A percentile compares a stretch with the other conserved stretches of the same genome.
phyloP scores from a whole-genome alignment of 2,329 filamentous ascomycete genomes.

The Bipolaris victoriae region DNA sequence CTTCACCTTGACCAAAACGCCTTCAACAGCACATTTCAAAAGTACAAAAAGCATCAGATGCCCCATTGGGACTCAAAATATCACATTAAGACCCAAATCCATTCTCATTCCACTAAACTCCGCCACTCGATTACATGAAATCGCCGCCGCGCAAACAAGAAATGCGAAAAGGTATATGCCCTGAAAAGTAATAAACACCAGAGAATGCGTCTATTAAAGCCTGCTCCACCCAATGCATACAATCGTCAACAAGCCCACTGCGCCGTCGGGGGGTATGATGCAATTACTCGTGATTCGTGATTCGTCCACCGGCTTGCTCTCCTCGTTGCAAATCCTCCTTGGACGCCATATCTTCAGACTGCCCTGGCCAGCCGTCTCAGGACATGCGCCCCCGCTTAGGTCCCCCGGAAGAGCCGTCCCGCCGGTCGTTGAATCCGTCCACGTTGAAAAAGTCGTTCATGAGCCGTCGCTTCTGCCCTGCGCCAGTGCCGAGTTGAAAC shows the following conservation, averaged over 20 bases:
- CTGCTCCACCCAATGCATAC: constrained; percentile 34
- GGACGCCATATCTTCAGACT: not conserved
- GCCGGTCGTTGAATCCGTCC: constrained; percentile 64
- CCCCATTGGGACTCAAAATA: not conserved
- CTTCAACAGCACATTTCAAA: not conserved
- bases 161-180: constrained; percentile 18
- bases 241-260: constrained; percentile 24
- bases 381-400: constrained; percentile 49
- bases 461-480: constrained; percentile 74
- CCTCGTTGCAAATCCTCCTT: constrained; percentile 9
- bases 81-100: constrained; percentile 1
- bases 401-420: constrained; percentile 58
- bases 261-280: constrained; percentile 28
- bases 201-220: constrained; percentile 32
- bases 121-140: constrained; percentile 17
- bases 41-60: not conserved
- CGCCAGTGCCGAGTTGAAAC: constrained; percentile 63
- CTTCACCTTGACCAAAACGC: not conserved
- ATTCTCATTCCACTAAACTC: not conserved
- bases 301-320: constrained; percentile 16
- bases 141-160: constrained; percentile 18
- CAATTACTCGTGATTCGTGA: constrained; percentile 23
- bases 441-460: constrained; percentile 78
- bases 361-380: not conserved
- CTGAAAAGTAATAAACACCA: constrained; percentile 30